Base-by-base conservation (phyloP, 1,284 basidiomycete species). In the Spongispora temasekensis region DNA sequence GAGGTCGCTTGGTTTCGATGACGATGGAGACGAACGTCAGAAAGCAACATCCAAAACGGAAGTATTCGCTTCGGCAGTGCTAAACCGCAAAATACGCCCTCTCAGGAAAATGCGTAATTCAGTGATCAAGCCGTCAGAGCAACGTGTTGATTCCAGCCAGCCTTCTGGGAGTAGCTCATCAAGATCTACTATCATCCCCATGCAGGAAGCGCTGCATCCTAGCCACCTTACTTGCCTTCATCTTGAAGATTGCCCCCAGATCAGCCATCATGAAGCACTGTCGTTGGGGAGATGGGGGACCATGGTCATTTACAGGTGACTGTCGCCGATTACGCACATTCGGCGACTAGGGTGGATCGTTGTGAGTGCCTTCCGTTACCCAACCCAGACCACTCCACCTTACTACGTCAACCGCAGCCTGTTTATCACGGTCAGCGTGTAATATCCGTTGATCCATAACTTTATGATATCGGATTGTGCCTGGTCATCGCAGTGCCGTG, bases 201-300 rank as follows among this genome's bases (percentile, higher is more conserved):
- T 75, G 64, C 69, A 74, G 58, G 76, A 77, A 63, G 69, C 72
- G 31, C 61, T 68, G 54, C 69, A 65, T 53, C 78, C 77, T 28
- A 76, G 71, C 23, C 69, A 68, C 53, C 77, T 82, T 53, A 65
- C 69, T 54, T 80, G 76, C 56, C 61, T 83, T 31, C 75, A 79
- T 53, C 67, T 83, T 25, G 73, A 76, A 48, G 68, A 76, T 48
- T 75, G 72, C 28, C 69, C 73, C 4, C 64, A 72, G 60, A 75
- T 82, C 56, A 65, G 67, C 40, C 61, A 72, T 61, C 73, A 74
- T 44, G 75, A 80, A 50, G 77, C 76, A 3, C 44, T 72, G 17
- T 70, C 72, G 30, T 62, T 84, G 59, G 73, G 71, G 58, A 71
- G 72, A 59, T 67, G 73, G 66, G 77, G 75, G 32, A 64, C 67